Base-by-base conservation (phyloP, 2,329 filamentous ascomycete species). In the Colletotrichum tanaceti region DNA sequence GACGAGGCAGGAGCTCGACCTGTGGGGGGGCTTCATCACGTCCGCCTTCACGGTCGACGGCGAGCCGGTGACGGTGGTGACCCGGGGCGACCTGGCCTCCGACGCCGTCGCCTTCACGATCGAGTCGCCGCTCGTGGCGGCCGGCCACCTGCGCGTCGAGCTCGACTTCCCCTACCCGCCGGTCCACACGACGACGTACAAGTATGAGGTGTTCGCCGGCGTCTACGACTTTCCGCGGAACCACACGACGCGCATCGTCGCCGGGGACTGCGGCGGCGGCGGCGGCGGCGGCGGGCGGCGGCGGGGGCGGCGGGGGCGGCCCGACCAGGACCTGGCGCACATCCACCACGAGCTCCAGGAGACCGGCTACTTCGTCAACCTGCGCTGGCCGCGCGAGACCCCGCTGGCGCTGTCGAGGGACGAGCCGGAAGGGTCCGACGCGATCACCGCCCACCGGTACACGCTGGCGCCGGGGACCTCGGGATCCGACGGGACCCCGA, bases 81-180 rank as follows among this genome's bases (percentile, higher is more conserved):
- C 79, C 0, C 76, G 76, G 24, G 77, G 75, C 1, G 81, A 82
- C 63, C 78, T 82, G 7, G 75, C 78, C 1, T 77, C 77, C 0
- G 81, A 83, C 28, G 74, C 78, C 0, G 77, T 83, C 3, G 71
- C 74, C 0, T 77, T 83, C 55, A 71, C 75, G 3, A 73, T 83
- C 5, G 73, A 81, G 6, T 82, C 81, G 0, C 52, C 72, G 0
- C 75, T 83, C 2, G 20, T 83, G 1, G 59, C 64, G 0, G 72
- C 68, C 0, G 78, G 79, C 0, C 75, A 77, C 3, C 71, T 83
- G 1, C 71, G 75, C 0, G 73, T 82, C 5, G 79, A 82, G 22
- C 70, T 84, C 16, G 82, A 83, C 66, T 83, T 81, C 58, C 80
- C 81, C 0, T 84, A 82, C 49, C 80, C 79, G 0, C 79, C 79